Evolutionary conservation across 73 alveolate genomes (phyloP).

Genomic region (Paramecium primaurelia): DNA sequence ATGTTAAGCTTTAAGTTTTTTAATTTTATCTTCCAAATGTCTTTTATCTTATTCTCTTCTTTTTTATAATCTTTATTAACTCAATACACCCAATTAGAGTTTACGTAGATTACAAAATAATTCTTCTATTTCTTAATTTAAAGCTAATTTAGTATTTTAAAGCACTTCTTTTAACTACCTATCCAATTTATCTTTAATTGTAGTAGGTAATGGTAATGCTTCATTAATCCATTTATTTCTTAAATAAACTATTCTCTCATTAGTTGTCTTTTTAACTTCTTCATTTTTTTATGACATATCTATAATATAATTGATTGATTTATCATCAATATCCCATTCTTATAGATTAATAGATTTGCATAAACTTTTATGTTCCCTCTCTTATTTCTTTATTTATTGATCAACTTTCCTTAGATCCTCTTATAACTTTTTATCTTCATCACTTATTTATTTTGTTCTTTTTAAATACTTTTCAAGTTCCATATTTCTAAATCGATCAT

Average conservation of each 20-base stretch:
- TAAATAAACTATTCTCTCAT: not conserved
- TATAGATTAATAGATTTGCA: not conserved
- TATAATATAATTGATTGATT: not conserved
- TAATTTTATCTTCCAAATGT: not conserved
- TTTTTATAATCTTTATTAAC: not conserved
- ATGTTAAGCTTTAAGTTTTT: not conserved
- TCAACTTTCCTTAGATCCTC: constrained; percentile 13
- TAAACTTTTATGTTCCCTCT: constrained; percentile 1
- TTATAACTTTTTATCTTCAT: constrained; percentile 26
- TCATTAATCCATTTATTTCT: constrained; percentile 52
- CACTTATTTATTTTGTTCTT: constrained; percentile 49
- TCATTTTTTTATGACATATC: not conserved
- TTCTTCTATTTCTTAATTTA: not conserved
- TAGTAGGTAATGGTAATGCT: not conserved
- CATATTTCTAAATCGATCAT: constrained; percentile 51
- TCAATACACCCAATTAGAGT: not conserved
- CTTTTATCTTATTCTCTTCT: constrained; percentile 14
- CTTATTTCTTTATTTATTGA: not conserved
- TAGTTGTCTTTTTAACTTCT: not conserved
- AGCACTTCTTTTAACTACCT: not conserved
- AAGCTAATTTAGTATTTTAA: not conserved
- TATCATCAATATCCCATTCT: not conserved
- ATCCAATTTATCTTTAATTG: not conserved
- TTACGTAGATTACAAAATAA: not conserved
- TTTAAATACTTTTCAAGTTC: constrained; percentile 55